Base-by-base conservation (phyloP, 163 green algal species). In the Scenedesmus sp. region DNA sequence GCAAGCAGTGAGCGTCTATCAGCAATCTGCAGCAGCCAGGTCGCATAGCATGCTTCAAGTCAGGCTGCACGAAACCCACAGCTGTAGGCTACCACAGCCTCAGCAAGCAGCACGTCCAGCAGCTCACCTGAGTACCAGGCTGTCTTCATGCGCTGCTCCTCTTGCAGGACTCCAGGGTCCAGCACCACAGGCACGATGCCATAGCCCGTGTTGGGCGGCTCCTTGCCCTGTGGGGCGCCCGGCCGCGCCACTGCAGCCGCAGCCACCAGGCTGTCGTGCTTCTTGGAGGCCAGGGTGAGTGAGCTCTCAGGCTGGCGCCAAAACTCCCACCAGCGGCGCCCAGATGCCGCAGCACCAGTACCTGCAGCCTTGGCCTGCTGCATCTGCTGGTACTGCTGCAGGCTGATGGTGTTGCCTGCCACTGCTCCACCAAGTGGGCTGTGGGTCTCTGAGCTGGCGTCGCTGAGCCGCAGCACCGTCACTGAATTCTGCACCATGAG, bases 91-190 rank as follows among this genome's bases (percentile, higher is more conserved):
- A 34, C 16, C 66, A 76, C 2, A 76, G 3, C 18, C 16, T 13
- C 26, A 76, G 66, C 66, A 76, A 76, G 16, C 18, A 34, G 20
- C 23, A 52, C 70, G 1, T 46, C 23, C 23, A 79, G 3, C 5
- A 52, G 70, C 87, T 67, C 23, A 91, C 87, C 87, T 64, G 73
- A 57, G 56, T 81, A 91, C 87, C 74, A 91, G 13, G 87, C 74
- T 54, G 23, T 59, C 23, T 91, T 91, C 87, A 91, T 86, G 74
- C 87, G 87, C 87, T 91, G 87, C 76, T 91, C 87, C n/a, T 91
- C 87, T 23, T 91, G 87, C 56, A 91, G 76, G 12, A 91, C 87
- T 13, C 87, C 87, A 62, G 70, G 55, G 57, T 91, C 87, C 76
- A 91, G 70, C 74, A 91, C 87, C 76, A 91, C 87, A 15, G 87